Percentiles rank a stretch among this genome's conserved stretches.
phyloP scores from a whole-genome alignment of 306 rosid species.

The Sphenostylis stenocarpa region DNA sequence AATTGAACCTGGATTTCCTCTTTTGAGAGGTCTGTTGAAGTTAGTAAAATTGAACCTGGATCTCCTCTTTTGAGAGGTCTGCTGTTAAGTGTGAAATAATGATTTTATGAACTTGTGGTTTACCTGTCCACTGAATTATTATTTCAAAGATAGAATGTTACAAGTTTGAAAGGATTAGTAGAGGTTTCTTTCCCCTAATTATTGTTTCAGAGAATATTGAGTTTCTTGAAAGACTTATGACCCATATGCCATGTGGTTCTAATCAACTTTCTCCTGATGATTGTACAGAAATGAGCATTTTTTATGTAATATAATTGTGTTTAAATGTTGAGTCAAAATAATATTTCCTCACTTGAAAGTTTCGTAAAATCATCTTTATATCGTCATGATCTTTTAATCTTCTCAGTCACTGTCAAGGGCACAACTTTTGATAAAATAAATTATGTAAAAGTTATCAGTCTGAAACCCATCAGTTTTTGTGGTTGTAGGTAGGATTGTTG shows the following conservation, averaged over 20 bases:
- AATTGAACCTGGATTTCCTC: constrained; percentile 13
- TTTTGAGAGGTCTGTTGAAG: neutral
- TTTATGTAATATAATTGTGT: neutral
- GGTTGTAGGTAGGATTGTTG: neutral
- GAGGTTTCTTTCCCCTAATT: neutral
- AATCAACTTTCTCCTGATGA: neutral
- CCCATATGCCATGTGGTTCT: constrained; percentile 5
- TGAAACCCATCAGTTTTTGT: constrained; percentile 12
- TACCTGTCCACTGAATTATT: constrained; percentile 12
- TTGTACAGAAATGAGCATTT: neutral
- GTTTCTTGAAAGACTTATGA: neutral
- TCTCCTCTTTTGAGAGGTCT: neutral
- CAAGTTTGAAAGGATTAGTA: neutral
- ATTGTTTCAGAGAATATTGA: neutral
- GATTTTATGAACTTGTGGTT: constrained; percentile 26
- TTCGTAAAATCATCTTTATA: neutral
- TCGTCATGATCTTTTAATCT: neutral
- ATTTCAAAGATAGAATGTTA: neutral
- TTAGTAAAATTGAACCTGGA: constrained; percentile 17
- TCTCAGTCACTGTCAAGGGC: neutral
- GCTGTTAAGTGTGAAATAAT: neutral
- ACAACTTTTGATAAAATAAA: neutral
- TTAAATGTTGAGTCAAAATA: constrained; percentile 10
- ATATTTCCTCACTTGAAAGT: neutral
- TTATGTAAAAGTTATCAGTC: neutral